Percentiles rank a stretch among this genome's conserved stretches.
Evolutionary conservation across 2,329 filamentous ascomycete genomes (phyloP).

Genomic region (Neonectria ditissima): DNA sequence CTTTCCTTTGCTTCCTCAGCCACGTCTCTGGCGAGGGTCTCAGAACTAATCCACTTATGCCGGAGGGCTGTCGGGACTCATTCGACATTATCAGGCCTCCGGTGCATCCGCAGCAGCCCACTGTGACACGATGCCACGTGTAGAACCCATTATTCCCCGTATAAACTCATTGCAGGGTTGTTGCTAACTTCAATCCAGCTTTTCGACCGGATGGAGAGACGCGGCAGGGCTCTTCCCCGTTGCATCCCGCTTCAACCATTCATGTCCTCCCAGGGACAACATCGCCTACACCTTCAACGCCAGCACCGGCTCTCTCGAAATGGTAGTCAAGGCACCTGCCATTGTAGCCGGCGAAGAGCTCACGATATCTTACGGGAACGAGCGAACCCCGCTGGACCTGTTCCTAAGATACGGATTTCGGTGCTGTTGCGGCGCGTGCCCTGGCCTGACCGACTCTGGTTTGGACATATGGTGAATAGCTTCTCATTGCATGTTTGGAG

Average conservation of each 20-base stretch:
- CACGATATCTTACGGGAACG: slow-evolving; percentile 61
- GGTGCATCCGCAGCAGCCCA: background rate
- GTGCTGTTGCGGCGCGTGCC: slow-evolving; percentile 63
- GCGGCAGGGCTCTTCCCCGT: slow-evolving; percentile 60
- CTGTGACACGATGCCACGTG: background rate
- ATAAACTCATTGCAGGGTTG: background rate
- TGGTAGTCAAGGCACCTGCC: slow-evolving; percentile 51
- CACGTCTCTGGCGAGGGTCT: no score
- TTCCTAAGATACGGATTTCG: slow-evolving; percentile 63
- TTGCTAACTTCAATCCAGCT: slow-evolving; percentile 30
- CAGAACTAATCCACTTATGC: no score
- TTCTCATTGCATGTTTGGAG: background rate
- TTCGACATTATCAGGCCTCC: background rate
- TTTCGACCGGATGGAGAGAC: slow-evolving; percentile 43
- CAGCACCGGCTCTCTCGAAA: slow-evolving; percentile 50
- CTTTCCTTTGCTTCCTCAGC: background rate
- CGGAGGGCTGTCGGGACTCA: no score
- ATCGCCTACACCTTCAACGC: slow-evolving; percentile 58
- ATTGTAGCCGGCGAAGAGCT: slow-evolving; percentile 61
- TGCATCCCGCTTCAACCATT: slow-evolving; percentile 70
- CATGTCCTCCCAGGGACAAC: slow-evolving; percentile 59
- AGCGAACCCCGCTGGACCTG: slow-evolving; percentile 51
- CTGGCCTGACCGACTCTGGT: slow-evolving; percentile 36
- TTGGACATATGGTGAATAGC: slow-evolving; percentile 26
- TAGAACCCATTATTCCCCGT: no score